Conservation (phyloP, 192 early-diverging fungal genomes). For the Coemansia sp. region DNA sequence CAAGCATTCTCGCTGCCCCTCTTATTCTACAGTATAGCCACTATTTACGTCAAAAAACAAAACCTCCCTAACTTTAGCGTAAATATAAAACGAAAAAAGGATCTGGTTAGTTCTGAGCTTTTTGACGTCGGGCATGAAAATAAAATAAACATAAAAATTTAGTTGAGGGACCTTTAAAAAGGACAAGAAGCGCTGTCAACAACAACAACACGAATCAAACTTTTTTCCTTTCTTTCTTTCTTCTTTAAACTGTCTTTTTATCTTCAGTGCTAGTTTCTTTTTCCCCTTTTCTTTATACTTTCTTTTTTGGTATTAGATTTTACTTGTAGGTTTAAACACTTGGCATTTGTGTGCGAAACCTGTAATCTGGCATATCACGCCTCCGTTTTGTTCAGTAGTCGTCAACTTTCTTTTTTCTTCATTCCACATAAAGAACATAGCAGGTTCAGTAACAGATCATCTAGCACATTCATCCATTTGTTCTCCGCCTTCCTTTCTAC, state of each 20-base stretch:
- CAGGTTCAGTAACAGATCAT: too few species aligned
- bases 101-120: background rate
- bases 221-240: background rate
- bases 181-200: background rate
- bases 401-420: too few species aligned
- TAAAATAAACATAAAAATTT: background rate
- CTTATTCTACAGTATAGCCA: background rate
- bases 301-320: constrained; percentile 3
- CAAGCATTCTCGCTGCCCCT: background rate
- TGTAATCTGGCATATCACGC: too few species aligned
- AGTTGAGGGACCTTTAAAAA: background rate
- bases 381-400: too few species aligned
- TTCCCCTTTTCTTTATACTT: constrained; percentile 1
- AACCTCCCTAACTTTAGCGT: background rate
- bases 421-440: too few species aligned
- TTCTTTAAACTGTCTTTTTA: background rate
- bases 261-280: background rate
- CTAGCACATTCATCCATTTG: too few species aligned
- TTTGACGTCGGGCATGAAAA: background rate
- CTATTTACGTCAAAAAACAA: background rate
- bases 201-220: background rate
- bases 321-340: too few species aligned
- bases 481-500: background rate
- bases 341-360: too few species aligned
- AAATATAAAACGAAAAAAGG: background rate